Base-by-base conservation (phyloP, 495 filamentous ascomycete species). In the Aspergillus heteromorphus region DNA sequence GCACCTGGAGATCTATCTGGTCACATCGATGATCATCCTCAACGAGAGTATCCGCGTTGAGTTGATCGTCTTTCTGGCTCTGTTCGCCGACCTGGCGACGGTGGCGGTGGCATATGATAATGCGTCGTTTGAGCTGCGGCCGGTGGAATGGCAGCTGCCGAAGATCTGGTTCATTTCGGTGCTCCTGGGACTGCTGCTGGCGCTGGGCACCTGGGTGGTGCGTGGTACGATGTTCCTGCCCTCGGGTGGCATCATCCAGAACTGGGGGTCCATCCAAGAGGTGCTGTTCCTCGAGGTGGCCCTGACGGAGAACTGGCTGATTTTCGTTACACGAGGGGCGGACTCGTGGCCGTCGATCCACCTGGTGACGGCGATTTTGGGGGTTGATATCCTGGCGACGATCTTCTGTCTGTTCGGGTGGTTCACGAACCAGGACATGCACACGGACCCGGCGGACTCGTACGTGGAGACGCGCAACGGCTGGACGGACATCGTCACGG, bases 131-230 rank as follows among this genome's bases (percentile, higher is more conserved):
- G 85, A 88, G 66, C 66, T 75, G 30, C 80, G 85, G 13, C 85
- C 85, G 4, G 85, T 87, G 18, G 84, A 87, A 75, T 88, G 85
- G 85, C 85, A 88, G 68, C 70, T 88, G 13, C 85, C 85, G 0
- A 88, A 88, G 66, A 87, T 88, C 62, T 88, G 85, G 85, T 76
- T 87, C 62, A 88, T 88, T 51, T 84, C 81, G 8, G 73, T 83
- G 40, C 68, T 86, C 18, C 74, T 87, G 27, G 85, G 85, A 52
- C 58, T 83, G 16, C 71, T 87, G 8, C 81, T 88, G 17, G 85
- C 85, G 5, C 53, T 87, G 48, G 85, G 75, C 40, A 88, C 85
- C 8, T 88, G 85, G 85, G 73, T 86, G 18, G 72, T 87, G 30
- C 85, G 84, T 40, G 85, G 82, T 30, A 71, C 78, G 2, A 73